These are phyloP conservation scores for Pinus tabuliformis DNA, from an alignment of 75 land plant species.

Conservation along the genomic window DNA sequence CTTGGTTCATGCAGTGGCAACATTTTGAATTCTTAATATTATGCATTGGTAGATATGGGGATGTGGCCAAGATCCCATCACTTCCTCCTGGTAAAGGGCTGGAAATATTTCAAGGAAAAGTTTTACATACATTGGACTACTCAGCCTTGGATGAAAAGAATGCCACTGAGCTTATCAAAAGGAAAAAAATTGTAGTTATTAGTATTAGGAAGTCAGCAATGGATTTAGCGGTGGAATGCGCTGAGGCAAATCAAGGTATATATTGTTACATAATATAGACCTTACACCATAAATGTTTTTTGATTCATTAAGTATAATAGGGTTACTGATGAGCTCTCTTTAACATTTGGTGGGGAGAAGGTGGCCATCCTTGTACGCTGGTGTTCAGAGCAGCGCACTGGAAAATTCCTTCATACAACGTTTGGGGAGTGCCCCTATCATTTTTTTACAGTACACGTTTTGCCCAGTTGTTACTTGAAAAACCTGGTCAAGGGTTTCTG, in stretches of 20 bases:
- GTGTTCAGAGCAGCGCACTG: conserved; percentile 67
- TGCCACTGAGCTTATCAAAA: conserved; percentile 32
- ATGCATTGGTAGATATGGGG: conserved; percentile 41
- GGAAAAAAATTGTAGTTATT: conserved; percentile 60
- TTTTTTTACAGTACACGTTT: conserved; percentile 54
- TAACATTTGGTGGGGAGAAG: conserved; percentile 22
- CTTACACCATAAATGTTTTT: too few species aligned
- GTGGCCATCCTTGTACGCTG: conserved; percentile 73
- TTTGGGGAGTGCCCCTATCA: conserved; percentile 59
- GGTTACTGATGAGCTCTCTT: too few species aligned
- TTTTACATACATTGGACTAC: conserved; percentile 75
- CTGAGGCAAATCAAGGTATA: conserved; percentile 81
- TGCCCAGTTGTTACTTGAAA: conserved; percentile 52
- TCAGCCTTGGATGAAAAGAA: conserved; percentile 40
- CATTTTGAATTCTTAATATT: conserved; percentile 60
- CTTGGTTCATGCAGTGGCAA: conserved; percentile 31
- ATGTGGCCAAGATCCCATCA: too few species aligned
- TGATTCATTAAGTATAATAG: too few species aligned
- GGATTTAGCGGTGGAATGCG: conserved; percentile 72
- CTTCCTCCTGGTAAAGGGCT: too few species aligned
- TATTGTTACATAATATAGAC: too few species aligned
- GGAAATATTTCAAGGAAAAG: conserved; percentile 15
- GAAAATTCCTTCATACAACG: conserved; percentile 43
- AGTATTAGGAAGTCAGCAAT: conserved; percentile 78
- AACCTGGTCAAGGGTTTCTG: conserved; percentile 49